phyloP scores from a whole-genome alignment of 371 early-diverging fungal genomes.

The Mucor sp. region DNA sequence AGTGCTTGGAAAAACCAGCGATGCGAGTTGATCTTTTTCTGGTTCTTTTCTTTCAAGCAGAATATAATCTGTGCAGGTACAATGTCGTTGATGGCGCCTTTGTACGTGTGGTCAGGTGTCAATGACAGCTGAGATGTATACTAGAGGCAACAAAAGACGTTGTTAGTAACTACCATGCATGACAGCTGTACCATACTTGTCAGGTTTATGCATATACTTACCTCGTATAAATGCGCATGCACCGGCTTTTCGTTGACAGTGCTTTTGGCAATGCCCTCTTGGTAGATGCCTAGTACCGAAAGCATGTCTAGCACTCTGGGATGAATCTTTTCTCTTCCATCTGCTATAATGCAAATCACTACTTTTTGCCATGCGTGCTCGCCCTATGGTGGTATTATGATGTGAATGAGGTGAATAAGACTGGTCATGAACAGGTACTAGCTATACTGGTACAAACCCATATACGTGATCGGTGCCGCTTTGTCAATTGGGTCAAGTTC shows the following conservation, averaged over 20 bases:
- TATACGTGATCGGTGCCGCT: conserved; percentile 62
- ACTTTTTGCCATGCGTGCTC: conserved; percentile 88
- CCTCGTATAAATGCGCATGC: conserved; percentile 85
- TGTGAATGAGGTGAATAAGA: background rate
- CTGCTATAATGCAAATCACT: conserved; percentile 86
- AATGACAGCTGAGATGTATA: conserved; percentile 87
- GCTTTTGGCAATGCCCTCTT: conserved; percentile 85
- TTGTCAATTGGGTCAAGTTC: conserved; percentile 85
- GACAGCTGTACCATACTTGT: no score
- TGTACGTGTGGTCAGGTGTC: conserved; percentile 65
- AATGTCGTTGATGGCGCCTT: conserved; percentile 70
- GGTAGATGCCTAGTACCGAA: conserved; percentile 87
- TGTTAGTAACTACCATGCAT: no score
- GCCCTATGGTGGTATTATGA: conserved; percentile 63
- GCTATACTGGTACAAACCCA: conserved; percentile 44
- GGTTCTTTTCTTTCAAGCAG: conserved; percentile 89
- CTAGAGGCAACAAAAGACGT: no score
- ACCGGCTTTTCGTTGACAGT: conserved; percentile 60
- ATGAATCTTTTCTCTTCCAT: conserved; percentile 76
- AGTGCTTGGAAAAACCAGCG: conserved; percentile 98
- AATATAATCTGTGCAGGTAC: conserved; percentile 91
- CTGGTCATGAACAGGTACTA: background rate
- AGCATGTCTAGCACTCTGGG: conserved; percentile 78
- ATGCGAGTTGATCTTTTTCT: conserved; percentile 92
- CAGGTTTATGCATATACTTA: conserved; percentile 5